Evolutionary conservation across 306 rosid genomes (phyloP).

Genomic region (Comarum palustre): DNA sequence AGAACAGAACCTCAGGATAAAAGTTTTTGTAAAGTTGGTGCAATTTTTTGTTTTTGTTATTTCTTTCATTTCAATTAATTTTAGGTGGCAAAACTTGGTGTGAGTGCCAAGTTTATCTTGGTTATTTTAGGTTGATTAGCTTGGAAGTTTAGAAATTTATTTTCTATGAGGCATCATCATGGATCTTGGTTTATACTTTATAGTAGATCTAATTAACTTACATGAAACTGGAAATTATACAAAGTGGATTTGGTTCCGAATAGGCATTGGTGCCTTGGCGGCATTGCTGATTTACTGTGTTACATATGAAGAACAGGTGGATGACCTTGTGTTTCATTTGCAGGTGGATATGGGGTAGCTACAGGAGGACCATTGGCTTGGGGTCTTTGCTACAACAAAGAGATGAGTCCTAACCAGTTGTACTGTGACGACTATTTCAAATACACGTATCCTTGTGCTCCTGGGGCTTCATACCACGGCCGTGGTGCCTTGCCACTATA

Average conservation of each 20-base stretch:
- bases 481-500: constrained; percentile 94
- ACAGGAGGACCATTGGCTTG: constrained; percentile 93
- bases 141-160: neutral
- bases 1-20: neutral
- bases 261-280: neutral
- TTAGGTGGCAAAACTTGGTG: constrained; percentile 11
- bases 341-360: constrained; percentile 98
- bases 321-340: constrained; percentile 13
- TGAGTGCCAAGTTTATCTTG: constrained; percentile 21
- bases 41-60: neutral
- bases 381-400: constrained; percentile 96
- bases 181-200: neutral
- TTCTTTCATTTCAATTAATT: neutral
- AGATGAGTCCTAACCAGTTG: constrained; percentile 80
- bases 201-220: neutral
- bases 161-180: neutral
- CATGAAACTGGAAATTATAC: too few relatives aligned
- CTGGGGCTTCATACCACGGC: constrained; percentile 89
- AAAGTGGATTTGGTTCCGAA: neutral
- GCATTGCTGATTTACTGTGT: neutral
- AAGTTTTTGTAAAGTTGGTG: neutral
- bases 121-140: neutral
- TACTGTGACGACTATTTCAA: constrained; percentile 88
- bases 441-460: constrained; percentile 74
- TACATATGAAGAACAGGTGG: neutral